Conservation (phyloP, 257 asterid species). For the Fraxinus cuspidata region DNA sequence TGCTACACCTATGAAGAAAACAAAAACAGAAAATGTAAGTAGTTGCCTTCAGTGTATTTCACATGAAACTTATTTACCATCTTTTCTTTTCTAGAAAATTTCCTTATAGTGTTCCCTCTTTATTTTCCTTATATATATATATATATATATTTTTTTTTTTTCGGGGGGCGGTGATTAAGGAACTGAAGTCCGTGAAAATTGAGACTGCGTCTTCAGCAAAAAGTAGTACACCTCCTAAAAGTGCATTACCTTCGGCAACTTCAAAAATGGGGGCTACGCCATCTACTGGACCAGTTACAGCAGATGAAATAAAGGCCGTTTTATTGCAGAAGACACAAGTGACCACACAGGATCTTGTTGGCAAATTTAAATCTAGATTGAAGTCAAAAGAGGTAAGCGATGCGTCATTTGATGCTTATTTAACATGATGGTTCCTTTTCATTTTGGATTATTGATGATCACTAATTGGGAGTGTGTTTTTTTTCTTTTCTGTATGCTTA, state of each 20-base stretch:
- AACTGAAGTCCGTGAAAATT: constrained; percentile 57
- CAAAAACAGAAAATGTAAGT: constrained; percentile 75
- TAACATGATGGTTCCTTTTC: neutral
- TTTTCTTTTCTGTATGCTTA: neutral
- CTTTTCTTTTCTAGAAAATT: neutral
- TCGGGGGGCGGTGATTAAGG: constrained; percentile 38
- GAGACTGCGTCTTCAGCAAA: constrained; percentile 55
- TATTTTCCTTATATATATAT: neutral
- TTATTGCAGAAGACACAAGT: constrained; percentile 61
- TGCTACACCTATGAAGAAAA: constrained; percentile 71
- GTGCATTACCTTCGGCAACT: constrained; percentile 46
- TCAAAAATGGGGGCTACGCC: constrained; percentile 52
- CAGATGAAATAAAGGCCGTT: constrained; percentile 86
- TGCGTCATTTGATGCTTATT: neutral
- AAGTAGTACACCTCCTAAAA: constrained; percentile 50
- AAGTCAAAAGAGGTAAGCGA: constrained; percentile 71
- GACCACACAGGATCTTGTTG: constrained; percentile 92
- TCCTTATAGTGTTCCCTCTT: neutral
- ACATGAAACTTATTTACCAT: neutral
- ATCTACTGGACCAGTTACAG: constrained; percentile 79
- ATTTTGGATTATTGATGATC: neutral
- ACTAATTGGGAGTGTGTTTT: neutral
- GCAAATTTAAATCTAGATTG: constrained; percentile 81
- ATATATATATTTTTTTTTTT: neutral
- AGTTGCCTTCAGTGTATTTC: constrained; percentile 9